Evolutionary conservation across 805 yeast genomes (phyloP).

Genomic region (Tetrapisispora pingtungensis): DNA sequence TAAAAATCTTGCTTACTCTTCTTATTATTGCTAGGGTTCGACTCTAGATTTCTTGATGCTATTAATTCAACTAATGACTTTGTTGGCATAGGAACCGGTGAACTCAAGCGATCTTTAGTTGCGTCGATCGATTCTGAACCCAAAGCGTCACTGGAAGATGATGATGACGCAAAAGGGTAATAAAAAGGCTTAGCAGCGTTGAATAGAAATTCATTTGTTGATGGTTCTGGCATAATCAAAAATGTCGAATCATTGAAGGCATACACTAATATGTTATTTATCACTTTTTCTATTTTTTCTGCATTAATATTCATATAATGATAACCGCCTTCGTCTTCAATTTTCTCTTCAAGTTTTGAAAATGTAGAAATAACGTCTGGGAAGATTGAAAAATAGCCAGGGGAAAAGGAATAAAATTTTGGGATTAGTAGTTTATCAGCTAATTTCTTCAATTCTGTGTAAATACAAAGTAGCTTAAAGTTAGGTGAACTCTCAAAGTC

Average conservation of each 20-base stretch:
- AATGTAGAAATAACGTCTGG: conserved; percentile 8
- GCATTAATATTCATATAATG: conserved; percentile 11
- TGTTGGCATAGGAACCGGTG: conserved; percentile 1
- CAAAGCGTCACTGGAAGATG: not conserved
- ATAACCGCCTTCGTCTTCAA: conserved; percentile 1
- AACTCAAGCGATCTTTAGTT: not conserved
- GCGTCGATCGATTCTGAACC: not conserved
- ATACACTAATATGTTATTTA: conserved; percentile 24
- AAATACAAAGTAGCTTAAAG: conserved; percentile 25
- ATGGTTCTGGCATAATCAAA: conserved; percentile 23
- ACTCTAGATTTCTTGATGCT: not conserved
- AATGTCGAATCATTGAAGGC: conserved; percentile 28
- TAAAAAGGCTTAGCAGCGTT: conserved; percentile 6
- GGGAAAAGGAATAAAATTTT: conserved; percentile 14
- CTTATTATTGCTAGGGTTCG: not conserved
- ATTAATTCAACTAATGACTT: conserved; percentile 10
- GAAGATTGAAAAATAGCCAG: conserved; percentile 16
- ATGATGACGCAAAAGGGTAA: conserved; percentile 5
- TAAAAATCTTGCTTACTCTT: conserved; percentile 19
- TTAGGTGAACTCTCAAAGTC: conserved; percentile 29
- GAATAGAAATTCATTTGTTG: conserved; percentile 20
- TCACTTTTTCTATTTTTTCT: conserved; percentile 20
- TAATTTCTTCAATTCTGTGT: conserved; percentile 23
- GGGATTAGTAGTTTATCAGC: conserved; percentile 22
- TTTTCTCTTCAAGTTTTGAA: not conserved